These are phyloP conservation scores for Dittrichia graveolens DNA, from an alignment of 129 eudicot species.

Conservation along the genomic window DNA sequence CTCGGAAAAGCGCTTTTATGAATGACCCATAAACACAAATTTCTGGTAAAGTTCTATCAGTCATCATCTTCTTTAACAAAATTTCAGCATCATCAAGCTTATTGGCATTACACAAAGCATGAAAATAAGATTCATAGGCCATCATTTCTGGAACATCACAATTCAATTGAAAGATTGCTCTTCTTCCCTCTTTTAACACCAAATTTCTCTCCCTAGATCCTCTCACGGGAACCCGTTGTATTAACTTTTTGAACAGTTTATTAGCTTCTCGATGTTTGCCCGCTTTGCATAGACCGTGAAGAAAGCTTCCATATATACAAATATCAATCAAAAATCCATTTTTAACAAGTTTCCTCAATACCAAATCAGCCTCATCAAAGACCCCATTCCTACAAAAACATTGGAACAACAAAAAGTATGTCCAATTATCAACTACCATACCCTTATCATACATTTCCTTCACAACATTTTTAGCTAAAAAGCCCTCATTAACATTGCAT, in stretches of 20 bases:
- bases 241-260: slow-evolving; percentile 41
- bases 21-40: slow-evolving; percentile 55
- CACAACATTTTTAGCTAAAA: slow-evolving; percentile 37
- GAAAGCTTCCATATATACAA: slow-evolving; percentile 48
- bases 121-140: slow-evolving; percentile 49
- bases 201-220: slow-evolving; percentile 4
- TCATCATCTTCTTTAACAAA: slow-evolving; percentile 52
- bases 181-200: slow-evolving; percentile 43
- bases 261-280: slow-evolving; percentile 49
- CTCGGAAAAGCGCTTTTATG: slow-evolving; percentile 45
- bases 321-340: slow-evolving; percentile 40
- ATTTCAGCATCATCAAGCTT: slow-evolving; percentile 47
- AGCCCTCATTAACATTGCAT: slow-evolving; percentile 46
- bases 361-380: slow-evolving; percentile 45
- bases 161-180: slow-evolving; percentile 51
- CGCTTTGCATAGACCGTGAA: slow-evolving; percentile 39
- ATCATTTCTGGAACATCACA: slow-evolving; percentile 44
- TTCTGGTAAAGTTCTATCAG: slow-evolving; percentile 34
- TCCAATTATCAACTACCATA: slow-evolving; percentile 43
- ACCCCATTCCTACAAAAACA: slow-evolving; percentile 49
- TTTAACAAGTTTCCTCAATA: slow-evolving; percentile 41
- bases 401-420: slow-evolving; percentile 40
- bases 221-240: slow-evolving; percentile 25
- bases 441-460: slow-evolving; percentile 33
- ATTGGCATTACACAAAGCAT: slow-evolving; percentile 41